Evolutionary conservation across 805 yeast species (phyloP).

Genomic region (Candida alai): DNA sequence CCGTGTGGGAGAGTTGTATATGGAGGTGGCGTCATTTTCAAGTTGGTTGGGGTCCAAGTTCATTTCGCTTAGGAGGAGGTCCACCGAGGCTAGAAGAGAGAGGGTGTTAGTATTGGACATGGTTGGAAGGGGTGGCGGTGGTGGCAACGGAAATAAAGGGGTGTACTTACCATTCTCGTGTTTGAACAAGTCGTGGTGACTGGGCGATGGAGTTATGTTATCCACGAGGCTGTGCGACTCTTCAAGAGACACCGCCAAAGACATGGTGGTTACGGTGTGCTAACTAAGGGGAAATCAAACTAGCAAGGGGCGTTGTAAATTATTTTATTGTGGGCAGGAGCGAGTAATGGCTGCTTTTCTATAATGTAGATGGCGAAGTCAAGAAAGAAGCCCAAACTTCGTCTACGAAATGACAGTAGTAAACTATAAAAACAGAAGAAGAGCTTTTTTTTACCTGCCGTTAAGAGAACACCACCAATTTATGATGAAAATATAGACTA

Average conservation of each 20-base stretch:
- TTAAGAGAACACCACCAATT: no score
- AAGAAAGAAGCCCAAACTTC: no score
- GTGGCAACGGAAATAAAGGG: neutral
- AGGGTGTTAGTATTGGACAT: slow-evolving; percentile 15
- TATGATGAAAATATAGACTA: no score
- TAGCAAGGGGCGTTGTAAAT: no score
- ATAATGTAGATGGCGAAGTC: no score
- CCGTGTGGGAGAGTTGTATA: slow-evolving; percentile 24
- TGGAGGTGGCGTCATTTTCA: slow-evolving; percentile 9
- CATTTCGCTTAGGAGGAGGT: slow-evolving; percentile 25
- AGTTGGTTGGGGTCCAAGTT: slow-evolving; percentile 12
- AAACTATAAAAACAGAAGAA: no score
- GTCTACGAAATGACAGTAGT: no score
- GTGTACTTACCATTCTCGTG: slow-evolving; percentile 26
- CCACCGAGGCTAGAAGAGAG: slow-evolving; percentile 23
- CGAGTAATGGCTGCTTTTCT: no score
- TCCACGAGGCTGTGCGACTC: slow-evolving; percentile 9
- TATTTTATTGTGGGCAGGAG: no score
- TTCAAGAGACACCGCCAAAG: slow-evolving; percentile 4
- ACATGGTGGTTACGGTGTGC: no score
- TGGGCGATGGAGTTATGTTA: slow-evolving; percentile 8
- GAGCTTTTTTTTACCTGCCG: no score
- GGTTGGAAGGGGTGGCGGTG: neutral
- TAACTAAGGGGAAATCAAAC: no score
- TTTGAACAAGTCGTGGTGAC: slow-evolving; percentile 17